phyloP scores from a whole-genome alignment of 2,329 filamentous ascomycete species.

The Nemania bipapillata region DNA sequence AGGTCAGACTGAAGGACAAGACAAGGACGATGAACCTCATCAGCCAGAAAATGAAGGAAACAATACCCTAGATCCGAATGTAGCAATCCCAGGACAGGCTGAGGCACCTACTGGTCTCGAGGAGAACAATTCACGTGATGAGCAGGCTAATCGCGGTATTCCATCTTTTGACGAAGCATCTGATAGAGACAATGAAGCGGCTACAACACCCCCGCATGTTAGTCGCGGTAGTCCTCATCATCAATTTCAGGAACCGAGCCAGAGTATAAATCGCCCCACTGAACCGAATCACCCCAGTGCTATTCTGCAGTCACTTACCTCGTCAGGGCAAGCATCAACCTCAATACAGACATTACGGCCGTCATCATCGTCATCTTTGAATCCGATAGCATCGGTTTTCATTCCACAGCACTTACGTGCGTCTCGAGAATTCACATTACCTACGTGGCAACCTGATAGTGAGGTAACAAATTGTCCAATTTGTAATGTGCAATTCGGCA shows the following conservation, averaged over 20 bases:
- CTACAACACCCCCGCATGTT: no score
- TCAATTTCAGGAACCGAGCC: neutral
- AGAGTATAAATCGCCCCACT: neutral
- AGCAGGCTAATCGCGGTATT: neutral
- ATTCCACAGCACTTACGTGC: constrained; percentile 14
- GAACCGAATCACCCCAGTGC: neutral
- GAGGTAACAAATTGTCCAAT: constrained; percentile 88
- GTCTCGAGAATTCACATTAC: constrained; percentile 65
- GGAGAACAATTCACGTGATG: neutral
- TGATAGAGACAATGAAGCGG: neutral
- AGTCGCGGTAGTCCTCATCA: neutral
- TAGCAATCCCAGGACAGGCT: neutral
- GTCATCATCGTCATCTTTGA: constrained; percentile 24
- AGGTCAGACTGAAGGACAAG: constrained; percentile 5
- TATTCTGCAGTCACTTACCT: neutral
- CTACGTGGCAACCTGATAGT: constrained; percentile 87
- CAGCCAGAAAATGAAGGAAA: neutral
- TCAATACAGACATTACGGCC: neutral
- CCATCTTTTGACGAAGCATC: neutral
- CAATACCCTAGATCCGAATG: neutral
- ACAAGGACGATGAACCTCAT: neutral
- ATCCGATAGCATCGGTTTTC: constrained; percentile 33
- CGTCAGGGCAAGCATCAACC: neutral
- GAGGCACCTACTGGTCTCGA: neutral
- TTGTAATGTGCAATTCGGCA: constrained; percentile 80